Conservation (phyloP, 1,139 yeast genomes). For the Nakaseomyces sp. region DNA sequence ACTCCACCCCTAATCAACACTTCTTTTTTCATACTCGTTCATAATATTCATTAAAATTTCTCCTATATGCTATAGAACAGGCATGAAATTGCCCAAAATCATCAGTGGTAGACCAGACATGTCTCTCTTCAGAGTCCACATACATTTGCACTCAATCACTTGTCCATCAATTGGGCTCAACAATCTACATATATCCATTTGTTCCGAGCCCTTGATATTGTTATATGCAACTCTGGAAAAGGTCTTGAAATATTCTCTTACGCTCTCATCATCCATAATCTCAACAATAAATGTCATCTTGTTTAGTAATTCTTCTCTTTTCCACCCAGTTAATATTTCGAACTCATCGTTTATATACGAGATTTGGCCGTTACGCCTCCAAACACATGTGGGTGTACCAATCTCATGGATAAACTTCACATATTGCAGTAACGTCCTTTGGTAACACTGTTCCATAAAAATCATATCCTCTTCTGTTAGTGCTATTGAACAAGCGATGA, state of each 20-base stretch:
- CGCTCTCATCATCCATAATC: constrained; percentile 78
- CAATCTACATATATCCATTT: constrained; percentile 52
- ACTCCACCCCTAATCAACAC: no score
- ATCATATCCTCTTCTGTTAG: constrained; percentile 83
- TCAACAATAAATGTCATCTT: constrained; percentile 76
- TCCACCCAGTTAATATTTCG: constrained; percentile 85
- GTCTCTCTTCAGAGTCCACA: constrained; percentile 89
- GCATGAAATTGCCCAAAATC: constrained; percentile 88
- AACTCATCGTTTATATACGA: constrained; percentile 93
- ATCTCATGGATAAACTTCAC: constrained; percentile 74
- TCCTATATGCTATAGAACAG: constrained; percentile 27
- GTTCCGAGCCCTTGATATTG: constrained; percentile 77
- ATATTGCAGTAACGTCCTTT: constrained; percentile 79
- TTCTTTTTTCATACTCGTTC: no score
- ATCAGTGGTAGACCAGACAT: constrained; percentile 94
- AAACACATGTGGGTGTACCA: constrained; percentile 90
- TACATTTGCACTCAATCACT: constrained; percentile 62
- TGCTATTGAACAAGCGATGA: constrained; percentile 85
- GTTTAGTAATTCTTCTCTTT: constrained; percentile 53
- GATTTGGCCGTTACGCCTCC: constrained; percentile 94
- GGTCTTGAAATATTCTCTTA: constrained; percentile 76
- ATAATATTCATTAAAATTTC: not conserved
- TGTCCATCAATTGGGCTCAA: constrained; percentile 30
- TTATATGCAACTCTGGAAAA: constrained; percentile 85
- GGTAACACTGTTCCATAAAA: constrained; percentile 94